A percentile compares a stretch with the other conserved stretches of the same genome.
These are phyloP conservation scores for Alternaria gansuensis DNA, from an alignment of 2,329 filamentous ascomycete genomes.

Conservation along the genomic window DNA sequence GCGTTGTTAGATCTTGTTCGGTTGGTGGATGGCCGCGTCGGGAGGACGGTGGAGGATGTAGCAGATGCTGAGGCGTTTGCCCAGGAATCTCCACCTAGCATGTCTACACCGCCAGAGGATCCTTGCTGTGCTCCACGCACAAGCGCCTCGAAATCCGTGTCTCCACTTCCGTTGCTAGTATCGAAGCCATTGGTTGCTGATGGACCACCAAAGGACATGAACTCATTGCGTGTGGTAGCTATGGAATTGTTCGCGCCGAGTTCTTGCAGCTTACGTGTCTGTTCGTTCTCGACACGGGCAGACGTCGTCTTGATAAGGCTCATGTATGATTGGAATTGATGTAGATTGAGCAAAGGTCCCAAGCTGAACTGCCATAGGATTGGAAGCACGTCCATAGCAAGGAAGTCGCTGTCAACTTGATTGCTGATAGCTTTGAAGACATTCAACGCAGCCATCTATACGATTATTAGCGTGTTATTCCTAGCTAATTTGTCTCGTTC, in stretches of 20 bases:
- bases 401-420: slow-evolving; percentile 85
- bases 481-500: background rate
- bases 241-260: slow-evolving; percentile 69
- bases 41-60: slow-evolving; percentile 42
- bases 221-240: slow-evolving; percentile 68
- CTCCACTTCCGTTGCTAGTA: slow-evolving; percentile 64
- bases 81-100: slow-evolving; percentile 57
- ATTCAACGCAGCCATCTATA: slow-evolving; percentile 79
- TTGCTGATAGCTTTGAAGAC: slow-evolving; percentile 85
- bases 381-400: slow-evolving; percentile 89
- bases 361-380: slow-evolving; percentile 91
- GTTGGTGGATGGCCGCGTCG: slow-evolving; percentile 43
- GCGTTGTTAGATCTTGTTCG: slow-evolving; percentile 39
- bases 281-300: slow-evolving; percentile 83
- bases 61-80: slow-evolving; percentile 47
- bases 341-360: slow-evolving; percentile 84
- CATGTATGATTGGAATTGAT: slow-evolving; percentile 90
- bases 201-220: slow-evolving; percentile 71
- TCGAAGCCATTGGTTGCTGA: slow-evolving; percentile 65
- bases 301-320: slow-evolving; percentile 83
- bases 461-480: slow-evolving; percentile 7
- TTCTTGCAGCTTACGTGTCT: slow-evolving; percentile 87
- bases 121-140: slow-evolving; percentile 76
- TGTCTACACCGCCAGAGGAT: slow-evolving; percentile 49
- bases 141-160: slow-evolving; percentile 85